A percentile compares a stretch with the other conserved stretches of the same genome.
Evolutionary conservation across 2,329 filamentous ascomycete genomes (phyloP).

Genomic region (Cordyceps cateniannulata): DNA sequence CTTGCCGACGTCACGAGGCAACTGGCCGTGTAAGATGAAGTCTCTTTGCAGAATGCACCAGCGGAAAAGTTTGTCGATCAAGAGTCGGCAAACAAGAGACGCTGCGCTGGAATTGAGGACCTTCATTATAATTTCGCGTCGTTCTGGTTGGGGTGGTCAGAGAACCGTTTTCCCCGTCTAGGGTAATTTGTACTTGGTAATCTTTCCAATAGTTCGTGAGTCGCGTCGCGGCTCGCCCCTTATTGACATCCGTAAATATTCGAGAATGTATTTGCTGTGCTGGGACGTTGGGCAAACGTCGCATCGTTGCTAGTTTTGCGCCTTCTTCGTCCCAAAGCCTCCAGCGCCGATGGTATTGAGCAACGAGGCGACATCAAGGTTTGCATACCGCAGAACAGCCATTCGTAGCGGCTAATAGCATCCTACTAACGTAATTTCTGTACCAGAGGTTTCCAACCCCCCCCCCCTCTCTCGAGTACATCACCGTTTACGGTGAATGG

Average conservation of each 20-base stretch:
- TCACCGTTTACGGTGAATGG: slow-evolving; percentile 18
- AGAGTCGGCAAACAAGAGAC: too few relatives aligned
- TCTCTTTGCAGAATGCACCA: too few relatives aligned
- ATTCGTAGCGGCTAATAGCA: background rate
- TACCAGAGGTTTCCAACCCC: background rate
- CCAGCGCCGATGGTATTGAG: background rate
- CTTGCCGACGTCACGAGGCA: too few relatives aligned
- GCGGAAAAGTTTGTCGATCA: too few relatives aligned
- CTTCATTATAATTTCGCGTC: too few relatives aligned
- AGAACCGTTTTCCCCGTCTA: too few relatives aligned
- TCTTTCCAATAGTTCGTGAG: background rate
- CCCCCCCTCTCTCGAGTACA: slow-evolving; percentile 9
- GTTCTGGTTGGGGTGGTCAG: too few relatives aligned
- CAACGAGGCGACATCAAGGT: background rate
- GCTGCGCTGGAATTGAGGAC: too few relatives aligned
- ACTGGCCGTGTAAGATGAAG: too few relatives aligned
- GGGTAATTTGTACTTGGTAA: too few relatives aligned
- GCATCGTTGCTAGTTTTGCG: background rate
- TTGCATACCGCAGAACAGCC: background rate
- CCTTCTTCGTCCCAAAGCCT: background rate
- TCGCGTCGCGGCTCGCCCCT: background rate
- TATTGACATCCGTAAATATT: background rate
- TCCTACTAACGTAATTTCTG: background rate
- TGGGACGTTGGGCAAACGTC: background rate
- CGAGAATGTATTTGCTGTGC: background rate